Evolutionary conservation across 768 basidiomycete genomes (phyloP).

Genomic region (Podaxis sp.): DNA sequence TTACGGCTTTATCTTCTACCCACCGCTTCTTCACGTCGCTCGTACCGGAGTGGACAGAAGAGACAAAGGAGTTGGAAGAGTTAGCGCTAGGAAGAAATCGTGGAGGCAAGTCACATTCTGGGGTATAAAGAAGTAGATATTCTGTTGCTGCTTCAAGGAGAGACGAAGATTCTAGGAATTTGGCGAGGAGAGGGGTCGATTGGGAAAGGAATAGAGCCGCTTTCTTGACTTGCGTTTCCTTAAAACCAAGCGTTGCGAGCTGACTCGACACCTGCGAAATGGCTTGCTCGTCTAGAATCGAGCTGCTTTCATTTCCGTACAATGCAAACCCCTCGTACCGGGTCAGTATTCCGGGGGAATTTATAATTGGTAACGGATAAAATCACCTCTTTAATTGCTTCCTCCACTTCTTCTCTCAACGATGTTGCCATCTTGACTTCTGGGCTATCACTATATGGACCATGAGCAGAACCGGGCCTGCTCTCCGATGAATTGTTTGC

Average conservation of each 20-base stretch:
- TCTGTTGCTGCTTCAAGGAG: conserved; percentile 80
- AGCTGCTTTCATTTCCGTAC: conserved; percentile 33
- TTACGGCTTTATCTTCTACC: conserved; percentile 77
- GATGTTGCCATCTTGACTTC: conserved; percentile 83
- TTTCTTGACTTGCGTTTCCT: conserved; percentile 45
- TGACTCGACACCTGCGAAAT: conserved; percentile 45
- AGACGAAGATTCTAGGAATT: conserved; percentile 55
- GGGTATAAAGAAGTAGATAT: conserved; percentile 77
- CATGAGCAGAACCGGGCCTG: conserved; percentile 20
- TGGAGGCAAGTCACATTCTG: conserved; percentile 84
- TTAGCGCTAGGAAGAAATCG: conserved; percentile 65
- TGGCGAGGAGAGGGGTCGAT: conserved; percentile 57
- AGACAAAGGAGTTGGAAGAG: conserved; percentile 69
- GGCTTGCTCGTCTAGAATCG: conserved; percentile 41
- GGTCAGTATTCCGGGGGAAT: conserved; percentile 11
- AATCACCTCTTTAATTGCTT: conserved; percentile 69
- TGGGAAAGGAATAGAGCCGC: conserved; percentile 55
- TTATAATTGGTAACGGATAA: background rate
- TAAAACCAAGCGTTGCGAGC: conserved; percentile 69
- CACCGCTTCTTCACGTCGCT: conserved; percentile 71
- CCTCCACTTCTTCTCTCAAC: conserved; percentile 80
- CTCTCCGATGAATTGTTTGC: background rate
- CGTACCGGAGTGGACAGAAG: conserved; percentile 58
- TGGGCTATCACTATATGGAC: conserved; percentile 46
- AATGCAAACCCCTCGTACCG: conserved; percentile 43